A percentile compares a stretch with the other conserved stretches of the same genome.
Evolutionary conservation across 148 eudicot species (phyloP).

Genomic region (Rhododendron simsii): DNA sequence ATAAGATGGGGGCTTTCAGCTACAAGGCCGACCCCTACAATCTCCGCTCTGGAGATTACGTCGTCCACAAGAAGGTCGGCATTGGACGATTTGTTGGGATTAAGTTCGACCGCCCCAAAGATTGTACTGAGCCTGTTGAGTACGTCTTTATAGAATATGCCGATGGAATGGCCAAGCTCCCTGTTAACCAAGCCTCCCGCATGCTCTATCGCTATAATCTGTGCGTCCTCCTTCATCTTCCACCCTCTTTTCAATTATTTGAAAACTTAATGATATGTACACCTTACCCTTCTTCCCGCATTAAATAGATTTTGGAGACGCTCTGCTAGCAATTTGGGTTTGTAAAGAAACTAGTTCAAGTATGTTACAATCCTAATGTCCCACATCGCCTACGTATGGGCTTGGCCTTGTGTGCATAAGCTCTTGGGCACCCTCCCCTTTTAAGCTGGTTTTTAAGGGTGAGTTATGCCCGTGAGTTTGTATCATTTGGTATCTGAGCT

Average conservation of each 20-base stretch:
- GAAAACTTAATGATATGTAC: background rate
- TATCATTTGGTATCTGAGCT: too few species aligned
- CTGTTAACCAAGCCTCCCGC: slow-evolving; percentile 72
- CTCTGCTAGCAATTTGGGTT: background rate
- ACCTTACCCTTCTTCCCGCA: background rate
- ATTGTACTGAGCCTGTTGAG: slow-evolving; percentile 48
- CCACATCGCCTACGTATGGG: too few species aligned
- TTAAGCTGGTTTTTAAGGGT: too few species aligned
- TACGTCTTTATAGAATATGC: slow-evolving; percentile 92
- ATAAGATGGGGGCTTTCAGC: slow-evolving; percentile 27
- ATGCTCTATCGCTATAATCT: slow-evolving; percentile 88
- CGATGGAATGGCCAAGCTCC: slow-evolving; percentile 96
- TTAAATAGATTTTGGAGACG: background rate
- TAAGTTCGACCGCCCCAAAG: slow-evolving; percentile 56
- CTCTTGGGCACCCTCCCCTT: too few species aligned
- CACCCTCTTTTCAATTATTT: background rate
- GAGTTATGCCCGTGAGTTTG: too few species aligned
- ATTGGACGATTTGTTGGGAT: slow-evolving; percentile 83
- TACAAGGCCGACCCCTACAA: slow-evolving; percentile 86
- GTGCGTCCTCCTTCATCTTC: slow-evolving; percentile 33
- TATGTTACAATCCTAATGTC: too few species aligned
- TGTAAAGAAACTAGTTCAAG: background rate
- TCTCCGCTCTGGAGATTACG: slow-evolving; percentile 71
- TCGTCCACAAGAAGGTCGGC: slow-evolving; percentile 96
- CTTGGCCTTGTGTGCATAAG: too few species aligned